Base-by-base conservation (phyloP, 2,329 filamentous ascomycete genomes). In the Ophiocordyceps robertsii region DNA sequence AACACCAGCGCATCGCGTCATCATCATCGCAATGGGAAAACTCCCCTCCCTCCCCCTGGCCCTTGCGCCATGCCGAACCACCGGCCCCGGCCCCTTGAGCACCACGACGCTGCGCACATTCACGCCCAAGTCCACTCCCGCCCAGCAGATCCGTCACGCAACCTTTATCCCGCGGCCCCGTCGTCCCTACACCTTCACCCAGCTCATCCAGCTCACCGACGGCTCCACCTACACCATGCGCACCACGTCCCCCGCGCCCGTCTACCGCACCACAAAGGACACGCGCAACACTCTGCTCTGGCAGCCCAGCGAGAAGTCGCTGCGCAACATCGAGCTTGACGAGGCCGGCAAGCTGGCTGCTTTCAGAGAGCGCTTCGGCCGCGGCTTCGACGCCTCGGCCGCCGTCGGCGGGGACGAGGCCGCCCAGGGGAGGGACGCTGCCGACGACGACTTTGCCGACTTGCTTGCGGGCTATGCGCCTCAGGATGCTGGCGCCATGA, bases 101-200 rank as follows among this genome's bases (percentile, higher is more conserved):
- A 36, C 9, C 33, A 36, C 33, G n/a, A 36, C 33, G n/a, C 33
- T 10, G 13, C 6, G 33, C n/a, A 5, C 33, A 36, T 36, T 10
- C n/a, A 14, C 17, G 4, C 33, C 16, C n/a, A n/a, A 16, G 16
- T 36, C 33, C 33, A 16, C 33, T 2, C 4, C n/a, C 33, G 33
- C 33, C 33, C 53, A 46, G 43, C 51, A 44, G 46, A 51, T 79
- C 58, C 82, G 88, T 46, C 78, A 87, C 59, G 92, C 92, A 41
- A 88, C 84, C 21, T 83, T 95, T 49, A 77, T 96, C 58, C 75
- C 75, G 47, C 86, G 92, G 14, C 88, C 88, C n/a, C 84, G 88
- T 57, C 79, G 89, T 6, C 90, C 92, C 36, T 96, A 95, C 72
- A 86, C 82, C 52, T 96, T 95, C 72, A 95, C 90, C n/a, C 92